Evolutionary conservation across 441 rosid genomes (phyloP).

Genomic region (Adansonia gregorii): DNA sequence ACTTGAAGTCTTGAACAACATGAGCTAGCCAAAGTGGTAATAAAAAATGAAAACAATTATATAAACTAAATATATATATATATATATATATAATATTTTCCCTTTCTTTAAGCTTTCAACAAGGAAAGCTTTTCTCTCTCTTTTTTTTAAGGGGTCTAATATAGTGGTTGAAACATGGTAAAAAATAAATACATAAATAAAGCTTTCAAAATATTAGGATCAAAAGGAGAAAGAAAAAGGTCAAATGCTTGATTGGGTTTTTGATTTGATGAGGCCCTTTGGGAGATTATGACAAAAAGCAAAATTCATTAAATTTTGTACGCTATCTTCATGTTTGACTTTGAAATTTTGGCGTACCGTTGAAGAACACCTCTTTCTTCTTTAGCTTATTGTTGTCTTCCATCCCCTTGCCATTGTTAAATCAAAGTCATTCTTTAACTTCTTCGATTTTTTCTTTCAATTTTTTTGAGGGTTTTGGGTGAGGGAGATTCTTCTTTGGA

Average conservation of each 20-base stretch:
- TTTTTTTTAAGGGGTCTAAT: constrained; percentile 13
- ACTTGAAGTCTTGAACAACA: background rate
- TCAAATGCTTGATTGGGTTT: background rate
- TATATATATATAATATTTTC: background rate
- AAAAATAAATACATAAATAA: too few relatives aligned
- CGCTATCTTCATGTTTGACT: constrained; percentile 43
- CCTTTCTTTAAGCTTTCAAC: constrained; percentile 18
- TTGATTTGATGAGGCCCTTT: background rate
- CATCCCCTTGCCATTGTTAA: constrained; percentile 28
- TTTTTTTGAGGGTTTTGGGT: background rate
- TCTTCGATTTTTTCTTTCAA: constrained; percentile 20
- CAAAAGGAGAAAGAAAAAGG: background rate
- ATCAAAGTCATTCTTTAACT: constrained; percentile 23
- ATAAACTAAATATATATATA: too few relatives aligned
- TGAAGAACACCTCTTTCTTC: constrained; percentile 41
- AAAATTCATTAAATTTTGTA: background rate
- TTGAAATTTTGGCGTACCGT: constrained; percentile 47
- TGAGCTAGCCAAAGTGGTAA: background rate
- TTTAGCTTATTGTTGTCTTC: constrained; percentile 35
- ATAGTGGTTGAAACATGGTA: constrained; percentile 16
- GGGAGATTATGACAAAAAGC: background rate
- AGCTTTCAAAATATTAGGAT: too few relatives aligned
- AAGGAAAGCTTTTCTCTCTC: background rate
- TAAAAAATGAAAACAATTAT: background rate
- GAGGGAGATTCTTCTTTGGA: constrained; percentile 37